Evolutionary conservation across 2,329 filamentous ascomycete genomes (phyloP).

Genomic region (Aspergillus chevalieri): DNA sequence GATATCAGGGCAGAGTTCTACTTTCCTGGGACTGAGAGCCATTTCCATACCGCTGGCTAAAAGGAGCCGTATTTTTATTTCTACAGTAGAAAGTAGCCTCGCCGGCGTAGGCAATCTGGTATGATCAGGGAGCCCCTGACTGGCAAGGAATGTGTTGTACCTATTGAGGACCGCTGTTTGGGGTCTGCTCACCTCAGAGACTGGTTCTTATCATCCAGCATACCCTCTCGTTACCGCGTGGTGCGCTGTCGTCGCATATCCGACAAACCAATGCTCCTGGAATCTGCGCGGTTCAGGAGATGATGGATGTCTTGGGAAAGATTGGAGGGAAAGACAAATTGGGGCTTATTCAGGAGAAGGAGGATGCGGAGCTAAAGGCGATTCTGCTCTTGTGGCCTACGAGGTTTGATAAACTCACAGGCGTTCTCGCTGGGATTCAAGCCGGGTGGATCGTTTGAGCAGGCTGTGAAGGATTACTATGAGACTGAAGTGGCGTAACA

Average conservation of each 20-base stretch:
- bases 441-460: conserved; percentile 48
- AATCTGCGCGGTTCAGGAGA: conserved; percentile 47
- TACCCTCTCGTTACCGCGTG: conserved; percentile 39
- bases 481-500: conserved; percentile 28
- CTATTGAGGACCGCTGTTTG: conserved; percentile 50
- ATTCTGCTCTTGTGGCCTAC: conserved; percentile 54
- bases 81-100: no score
- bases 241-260: conserved; percentile 38
- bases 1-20: no score
- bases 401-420: conserved; percentile 49
- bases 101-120: conserved; percentile 24
- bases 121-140: conserved; percentile 60
- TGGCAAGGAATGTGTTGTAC: conserved; percentile 49
- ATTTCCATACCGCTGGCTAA: no score
- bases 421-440: conserved; percentile 48
- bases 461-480: conserved; percentile 54
- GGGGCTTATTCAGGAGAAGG: conserved; percentile 47
- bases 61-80: no score
- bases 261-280: conserved; percentile 56
- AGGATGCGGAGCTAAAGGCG: conserved; percentile 44
- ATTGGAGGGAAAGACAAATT: conserved; percentile 51
- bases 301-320: conserved; percentile 51
- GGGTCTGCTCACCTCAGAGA: conserved; percentile 50
- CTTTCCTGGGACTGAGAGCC: no score
- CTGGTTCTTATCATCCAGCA: conserved; percentile 51